These are phyloP conservation scores for Aspergillus sp. DNA, from an alignment of 2,329 filamentous ascomycete species.

Conservation along the genomic window DNA sequence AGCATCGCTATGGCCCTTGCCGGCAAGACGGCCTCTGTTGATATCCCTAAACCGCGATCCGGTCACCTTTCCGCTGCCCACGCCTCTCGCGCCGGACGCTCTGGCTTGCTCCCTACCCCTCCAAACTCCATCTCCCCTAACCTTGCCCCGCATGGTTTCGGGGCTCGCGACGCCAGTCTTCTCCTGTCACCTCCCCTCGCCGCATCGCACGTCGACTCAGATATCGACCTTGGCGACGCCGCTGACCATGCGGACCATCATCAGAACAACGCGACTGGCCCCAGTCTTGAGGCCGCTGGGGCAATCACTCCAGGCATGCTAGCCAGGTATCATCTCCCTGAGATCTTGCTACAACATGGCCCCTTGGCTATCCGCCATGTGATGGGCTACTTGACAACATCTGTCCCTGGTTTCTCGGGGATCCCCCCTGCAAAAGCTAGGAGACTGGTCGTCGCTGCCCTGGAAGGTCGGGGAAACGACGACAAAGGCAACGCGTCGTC, in stretches of 20 bases:
- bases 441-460: slow-evolving; percentile 83
- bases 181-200: slow-evolving; percentile 44
- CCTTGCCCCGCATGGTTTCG: slow-evolving; percentile 77
- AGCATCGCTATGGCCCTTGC: slow-evolving; percentile 52
- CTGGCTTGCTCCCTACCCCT: slow-evolving; percentile 71
- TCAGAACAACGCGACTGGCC: slow-evolving; percentile 47
- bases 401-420: slow-evolving; percentile 86
- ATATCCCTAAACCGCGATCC: slow-evolving; percentile 48
- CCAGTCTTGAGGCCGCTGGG: slow-evolving; percentile 69
- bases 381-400: slow-evolving; percentile 90
- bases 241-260: slow-evolving; percentile 52
- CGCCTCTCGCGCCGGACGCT: slow-evolving; percentile 34
- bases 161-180: slow-evolving; percentile 54
- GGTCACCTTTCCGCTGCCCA: slow-evolving; percentile 28
- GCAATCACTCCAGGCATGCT: slow-evolving; percentile 83
- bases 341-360: slow-evolving; percentile 85
- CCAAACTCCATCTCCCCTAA: slow-evolving; percentile 93
- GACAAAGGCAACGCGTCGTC: slow-evolving; percentile 55
- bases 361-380: slow-evolving; percentile 92
- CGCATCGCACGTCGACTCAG: slow-evolving; percentile 68
- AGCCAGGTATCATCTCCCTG: slow-evolving; percentile 84
- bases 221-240: slow-evolving; percentile 78
- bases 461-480: slow-evolving; percentile 72
- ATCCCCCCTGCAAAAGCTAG: slow-evolving; percentile 89
- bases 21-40: slow-evolving; percentile 51